Percentiles rank a stretch among this genome's conserved stretches.
These are phyloP conservation scores for Boletus rubescentipes DNA, from an alignment of 768 basidiomycete species.

Conservation along the genomic window DNA sequence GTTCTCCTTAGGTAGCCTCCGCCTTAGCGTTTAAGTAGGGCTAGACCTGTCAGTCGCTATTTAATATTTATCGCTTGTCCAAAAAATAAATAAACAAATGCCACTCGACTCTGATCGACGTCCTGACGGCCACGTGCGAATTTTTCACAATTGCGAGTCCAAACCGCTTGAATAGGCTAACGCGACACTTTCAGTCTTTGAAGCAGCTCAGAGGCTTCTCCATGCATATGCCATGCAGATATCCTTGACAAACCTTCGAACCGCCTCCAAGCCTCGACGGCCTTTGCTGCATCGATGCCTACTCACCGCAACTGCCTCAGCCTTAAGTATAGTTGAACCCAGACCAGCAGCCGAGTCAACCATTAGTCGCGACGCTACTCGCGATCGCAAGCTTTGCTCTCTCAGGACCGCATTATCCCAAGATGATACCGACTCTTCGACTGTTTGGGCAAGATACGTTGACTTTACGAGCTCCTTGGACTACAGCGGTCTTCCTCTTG, in stretches of 20 bases:
- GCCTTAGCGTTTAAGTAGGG: too few relatives aligned
- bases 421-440: constrained; percentile 39
- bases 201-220: not conserved
- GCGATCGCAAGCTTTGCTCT: constrained; percentile 28
- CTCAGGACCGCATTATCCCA: constrained; percentile 32
- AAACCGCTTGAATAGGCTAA: not conserved
- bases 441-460: constrained; percentile 66
- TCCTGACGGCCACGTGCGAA: constrained; percentile 13
- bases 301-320: constrained; percentile 9
- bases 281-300: constrained; percentile 6
- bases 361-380: constrained; percentile 7
- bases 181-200: not conserved
- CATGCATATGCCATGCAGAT: constrained; percentile 25
- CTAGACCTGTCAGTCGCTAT: too few relatives aligned
- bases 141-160: constrained; percentile 1
- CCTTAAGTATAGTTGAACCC: constrained; percentile 2
- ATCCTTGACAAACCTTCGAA: constrained; percentile 22
- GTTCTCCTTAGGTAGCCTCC: too few relatives aligned
- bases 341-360: constrained; percentile 2
- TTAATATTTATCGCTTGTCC: too few relatives aligned
- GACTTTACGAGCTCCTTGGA: constrained; percentile 52
- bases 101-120: too few relatives aligned
- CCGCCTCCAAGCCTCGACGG: constrained; percentile 6
- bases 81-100: too few relatives aligned
- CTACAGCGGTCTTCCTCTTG: constrained; percentile 52